Evolutionary conservation across 129 eudicot species (phyloP).

Genomic region (Scalesia atractyloides): DNA sequence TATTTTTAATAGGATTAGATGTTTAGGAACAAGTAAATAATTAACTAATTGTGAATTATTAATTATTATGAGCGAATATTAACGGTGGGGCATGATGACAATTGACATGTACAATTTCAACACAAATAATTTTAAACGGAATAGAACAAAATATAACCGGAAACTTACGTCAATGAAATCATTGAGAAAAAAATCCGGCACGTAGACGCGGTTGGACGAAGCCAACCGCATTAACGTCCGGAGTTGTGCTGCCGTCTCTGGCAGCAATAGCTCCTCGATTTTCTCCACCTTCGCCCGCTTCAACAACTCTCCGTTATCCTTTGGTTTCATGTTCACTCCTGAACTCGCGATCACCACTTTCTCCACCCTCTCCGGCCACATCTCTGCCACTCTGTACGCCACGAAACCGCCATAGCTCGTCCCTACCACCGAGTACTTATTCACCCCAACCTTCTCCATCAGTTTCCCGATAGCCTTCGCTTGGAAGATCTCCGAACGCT

Average conservation of each 20-base stretch:
- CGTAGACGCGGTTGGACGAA: conserved; percentile 29
- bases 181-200: conserved; percentile 71
- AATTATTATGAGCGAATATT: no score
- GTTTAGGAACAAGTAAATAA: no score
- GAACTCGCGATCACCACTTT: conserved; percentile 88
- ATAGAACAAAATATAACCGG: no score
- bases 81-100: no score
- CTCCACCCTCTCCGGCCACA: conserved; percentile 77
- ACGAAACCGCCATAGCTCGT: conserved; percentile 86
- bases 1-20: no score
- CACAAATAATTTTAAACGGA: no score
- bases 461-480: conserved; percentile 50
- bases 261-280: conserved; percentile 69
- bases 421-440: conserved; percentile 61
- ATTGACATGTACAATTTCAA: no score
- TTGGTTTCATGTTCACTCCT: conserved; percentile 52
- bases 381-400: conserved; percentile 65
- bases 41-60: no score
- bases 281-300: conserved; percentile 55
- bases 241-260: conserved; percentile 54
- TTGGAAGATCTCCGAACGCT: conserved; percentile 73
- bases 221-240: conserved; percentile 53
- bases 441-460: conserved; percentile 58
- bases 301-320: conserved; percentile 48
- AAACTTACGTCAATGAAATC: conserved; percentile 59